Conservation (phyloP, 305 asterid genomes). For the Petunia hybrid region DNA sequence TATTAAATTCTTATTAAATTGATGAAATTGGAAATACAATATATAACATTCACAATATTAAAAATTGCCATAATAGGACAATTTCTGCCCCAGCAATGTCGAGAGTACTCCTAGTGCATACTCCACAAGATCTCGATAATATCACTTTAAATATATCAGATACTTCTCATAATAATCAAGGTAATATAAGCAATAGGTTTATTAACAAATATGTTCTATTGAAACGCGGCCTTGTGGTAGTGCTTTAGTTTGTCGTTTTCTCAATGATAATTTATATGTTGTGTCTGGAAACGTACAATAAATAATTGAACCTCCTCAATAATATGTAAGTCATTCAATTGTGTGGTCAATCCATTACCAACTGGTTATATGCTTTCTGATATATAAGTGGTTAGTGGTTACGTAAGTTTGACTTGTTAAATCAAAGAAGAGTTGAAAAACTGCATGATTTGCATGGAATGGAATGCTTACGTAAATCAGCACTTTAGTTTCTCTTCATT, state of each 20-base stretch:
- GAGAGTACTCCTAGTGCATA: background rate
- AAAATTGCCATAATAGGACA: background rate
- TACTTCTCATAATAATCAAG: background rate
- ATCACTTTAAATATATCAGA: background rate
- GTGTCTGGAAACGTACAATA: background rate
- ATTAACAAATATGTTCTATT: background rate
- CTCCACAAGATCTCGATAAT: background rate
- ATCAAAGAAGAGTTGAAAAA: conserved; percentile 23
- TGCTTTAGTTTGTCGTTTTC: background rate
- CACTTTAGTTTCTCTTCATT: conserved; percentile 20
- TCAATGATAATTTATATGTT: background rate
- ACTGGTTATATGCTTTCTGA: background rate
- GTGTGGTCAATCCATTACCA: conserved; percentile 8
- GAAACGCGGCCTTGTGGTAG: background rate
- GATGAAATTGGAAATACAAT: background rate
- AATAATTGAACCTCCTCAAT: background rate
- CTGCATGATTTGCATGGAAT: conserved; percentile 26
- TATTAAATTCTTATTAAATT: background rate
- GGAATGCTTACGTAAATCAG: conserved; percentile 29
- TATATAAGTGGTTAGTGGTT: conserved; percentile 2
- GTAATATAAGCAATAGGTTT: background rate
- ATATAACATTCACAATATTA: background rate
- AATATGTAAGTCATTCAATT: background rate
- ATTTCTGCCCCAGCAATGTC: background rate
- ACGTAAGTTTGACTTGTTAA: conserved; percentile 24